Percentiles rank a stretch among this genome's conserved stretches.
These are phyloP conservation scores for Coniophora puteana DNA, from an alignment of 1,284 basidiomycete genomes.

Conservation along the genomic window DNA sequence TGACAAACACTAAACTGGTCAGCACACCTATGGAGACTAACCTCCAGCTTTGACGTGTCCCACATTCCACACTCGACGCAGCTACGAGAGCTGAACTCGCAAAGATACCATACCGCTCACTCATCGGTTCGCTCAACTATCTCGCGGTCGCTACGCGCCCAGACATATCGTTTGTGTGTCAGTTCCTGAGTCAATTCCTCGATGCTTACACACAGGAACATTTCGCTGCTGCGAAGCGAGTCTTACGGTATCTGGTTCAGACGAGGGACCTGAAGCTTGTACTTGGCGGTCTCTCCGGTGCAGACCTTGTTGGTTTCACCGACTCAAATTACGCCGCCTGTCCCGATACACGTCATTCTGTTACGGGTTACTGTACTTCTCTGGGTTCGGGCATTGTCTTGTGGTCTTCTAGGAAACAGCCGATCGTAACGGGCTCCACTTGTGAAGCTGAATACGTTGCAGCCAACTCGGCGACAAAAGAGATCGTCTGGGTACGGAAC, in stretches of 20 bases:
- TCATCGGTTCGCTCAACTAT: constrained; percentile 16
- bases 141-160: constrained; percentile 10
- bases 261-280: neutral
- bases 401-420: constrained; percentile 3
- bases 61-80: neutral
- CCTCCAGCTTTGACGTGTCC: neutral
- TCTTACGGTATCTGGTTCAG: constrained; percentile 5
- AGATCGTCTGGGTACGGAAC: constrained; percentile 1
- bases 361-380: neutral
- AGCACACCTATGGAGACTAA: constrained; percentile 2
- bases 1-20: neutral
- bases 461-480: neutral
- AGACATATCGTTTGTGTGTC: constrained; percentile 4
- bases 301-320: neutral
- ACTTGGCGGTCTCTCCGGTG: neutral
- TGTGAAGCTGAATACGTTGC: constrained; percentile 7
- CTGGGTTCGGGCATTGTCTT: constrained; percentile 1
- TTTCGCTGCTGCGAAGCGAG: constrained; percentile 5
- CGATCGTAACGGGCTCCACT: constrained; percentile 2
- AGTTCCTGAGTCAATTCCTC: constrained; percentile 3
- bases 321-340: constrained; percentile 4
- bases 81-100: neutral
- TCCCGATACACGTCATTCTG: constrained; percentile 3
- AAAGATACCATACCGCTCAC: constrained; percentile 5
- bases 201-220: constrained; percentile 3